These are phyloP conservation scores for Gracilaria caudata DNA, from an alignment of 23 red algal species.

Conservation along the genomic window DNA sequence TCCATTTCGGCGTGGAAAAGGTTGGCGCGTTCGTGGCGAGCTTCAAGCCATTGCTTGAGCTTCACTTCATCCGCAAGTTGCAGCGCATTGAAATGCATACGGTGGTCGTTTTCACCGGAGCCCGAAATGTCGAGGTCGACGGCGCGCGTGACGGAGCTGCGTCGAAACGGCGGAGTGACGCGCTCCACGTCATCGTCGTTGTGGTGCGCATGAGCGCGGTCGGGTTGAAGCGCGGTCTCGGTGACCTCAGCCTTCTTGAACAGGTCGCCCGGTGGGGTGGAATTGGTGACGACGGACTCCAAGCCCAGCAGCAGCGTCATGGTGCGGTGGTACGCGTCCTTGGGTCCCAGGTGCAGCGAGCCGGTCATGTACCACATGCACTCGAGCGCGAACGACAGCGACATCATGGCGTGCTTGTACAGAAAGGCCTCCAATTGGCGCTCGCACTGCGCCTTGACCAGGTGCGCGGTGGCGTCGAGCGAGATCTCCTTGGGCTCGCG, in stretches of 20 bases:
- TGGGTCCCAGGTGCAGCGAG: constrained; percentile 75
- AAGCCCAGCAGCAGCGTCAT: constrained; percentile 86
- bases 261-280: constrained; percentile 64
- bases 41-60: constrained; percentile 63
- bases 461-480: constrained; percentile 49
- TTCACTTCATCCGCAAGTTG: constrained; percentile 53
- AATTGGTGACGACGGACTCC: constrained; percentile 82
- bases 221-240: constrained; percentile 14
- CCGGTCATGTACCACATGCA: constrained; percentile 87
- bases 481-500: constrained; percentile 59
- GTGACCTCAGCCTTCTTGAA: constrained; percentile 69
- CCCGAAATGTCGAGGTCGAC: constrained; percentile 70
- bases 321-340: constrained; percentile 78
- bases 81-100: constrained; percentile 62
- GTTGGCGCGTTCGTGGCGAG: constrained; percentile 68
- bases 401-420: constrained; percentile 65
- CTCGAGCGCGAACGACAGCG: constrained; percentile 73
- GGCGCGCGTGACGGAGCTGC: constrained; percentile 27
- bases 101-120: constrained; percentile 55
- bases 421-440: constrained; percentile 78
- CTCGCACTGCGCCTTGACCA: constrained; percentile 75
- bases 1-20: constrained; percentile 98
- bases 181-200: constrained; percentile 11
- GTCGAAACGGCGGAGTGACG: constrained; percentile 8
- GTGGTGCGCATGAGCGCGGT: background rate